Base-by-base conservation (phyloP, 2,329 filamentous ascomycete species). In the Cladosporium sp. region DNA sequence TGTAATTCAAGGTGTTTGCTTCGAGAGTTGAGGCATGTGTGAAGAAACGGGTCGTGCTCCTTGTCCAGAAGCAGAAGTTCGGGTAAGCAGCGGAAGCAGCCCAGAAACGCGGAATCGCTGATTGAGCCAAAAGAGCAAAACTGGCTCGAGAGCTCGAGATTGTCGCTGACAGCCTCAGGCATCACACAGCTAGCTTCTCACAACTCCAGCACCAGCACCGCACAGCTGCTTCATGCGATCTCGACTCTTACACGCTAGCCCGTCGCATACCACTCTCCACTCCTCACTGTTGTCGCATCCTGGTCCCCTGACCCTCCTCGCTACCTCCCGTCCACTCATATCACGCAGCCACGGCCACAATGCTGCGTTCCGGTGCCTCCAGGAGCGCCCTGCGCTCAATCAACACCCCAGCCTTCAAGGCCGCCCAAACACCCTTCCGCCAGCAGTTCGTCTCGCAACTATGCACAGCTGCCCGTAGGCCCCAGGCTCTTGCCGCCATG, bases 281-380 rank as follows among this genome's bases (percentile, higher is more conserved):
- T 64, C 61, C 51, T 44, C 61, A 12, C 36, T 18, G n/a, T 26
- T 18, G 47, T 36, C 51, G 52, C 38, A 57, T 24, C 51, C 51
- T 47, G 61, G 34, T 57, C 51, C 60, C 30, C 51, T 52, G 61
- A 57, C 49, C 61, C n/a, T 32, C 51, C 36, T 64, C 51, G 61
- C 51, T 57, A 64, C 61, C 61, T 38, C 61, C 30, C 24, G 61
- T 47, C 61, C 36, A 57, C 38, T 64, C 18, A 14, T 26, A 55
- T 28, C 51, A 28, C 49, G 34, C 55, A 52, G 55, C 55, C 41
- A 36, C 63, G 18, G 24, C 26, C 63, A 65, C 63, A 65, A 82
- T 82, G 80, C 76, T 83, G 71, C 81, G 81, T 71, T 78, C 77
- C 65, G 77, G 76, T 75, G 80, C 80, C 66, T 75, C 78, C 66